These are phyloP conservation scores for Vigna radiata DNA, from an alignment of 306 rosid species.

Conservation along the genomic window DNA sequence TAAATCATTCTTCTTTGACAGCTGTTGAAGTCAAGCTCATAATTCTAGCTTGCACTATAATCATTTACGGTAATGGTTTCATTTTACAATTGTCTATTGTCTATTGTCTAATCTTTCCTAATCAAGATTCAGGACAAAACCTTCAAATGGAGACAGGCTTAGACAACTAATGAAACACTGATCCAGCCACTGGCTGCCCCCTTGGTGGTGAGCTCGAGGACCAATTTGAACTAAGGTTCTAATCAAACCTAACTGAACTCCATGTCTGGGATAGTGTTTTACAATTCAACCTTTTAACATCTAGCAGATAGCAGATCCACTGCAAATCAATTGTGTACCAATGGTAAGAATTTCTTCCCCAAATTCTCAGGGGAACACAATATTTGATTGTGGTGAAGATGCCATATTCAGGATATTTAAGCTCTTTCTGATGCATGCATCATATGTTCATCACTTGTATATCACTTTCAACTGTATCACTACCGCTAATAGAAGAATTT, in stretches of 20 bases:
- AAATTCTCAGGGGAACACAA: slow-evolving; percentile 23
- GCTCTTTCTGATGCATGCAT: slow-evolving; percentile 41
- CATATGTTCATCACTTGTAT: slow-evolving; percentile 26
- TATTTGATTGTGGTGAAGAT: slow-evolving; percentile 21
- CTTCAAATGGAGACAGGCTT: slow-evolving; percentile 2
- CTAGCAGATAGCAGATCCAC: slow-evolving; percentile 35
- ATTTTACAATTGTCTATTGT: slow-evolving; percentile 12
- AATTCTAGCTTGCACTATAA: slow-evolving; percentile 22
- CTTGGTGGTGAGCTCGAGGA: neutral
- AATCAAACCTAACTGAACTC: slow-evolving; percentile 20
- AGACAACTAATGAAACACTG: slow-evolving; percentile 31
- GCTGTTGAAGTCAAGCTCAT: neutral
- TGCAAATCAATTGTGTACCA: slow-evolving; percentile 31
- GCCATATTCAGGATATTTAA: slow-evolving; percentile 26
- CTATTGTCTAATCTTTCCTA: slow-evolving; percentile 19
- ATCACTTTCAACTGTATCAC: slow-evolving; percentile 42
- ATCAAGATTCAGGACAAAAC: slow-evolving; percentile 28
- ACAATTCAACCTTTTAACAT: slow-evolving; percentile 35
- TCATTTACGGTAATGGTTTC: slow-evolving; percentile 15
- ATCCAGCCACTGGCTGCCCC: slow-evolving; percentile 18
- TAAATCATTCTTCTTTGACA: slow-evolving; percentile 13
- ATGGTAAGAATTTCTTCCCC: slow-evolving; percentile 24
- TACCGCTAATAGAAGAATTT: slow-evolving; percentile 32
- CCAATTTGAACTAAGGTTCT: slow-evolving; percentile 35
- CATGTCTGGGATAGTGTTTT: slow-evolving; percentile 35